Base-by-base conservation (phyloP, 2,329 filamentous ascomycete species). In the Arthrocladium fulminans region DNA sequence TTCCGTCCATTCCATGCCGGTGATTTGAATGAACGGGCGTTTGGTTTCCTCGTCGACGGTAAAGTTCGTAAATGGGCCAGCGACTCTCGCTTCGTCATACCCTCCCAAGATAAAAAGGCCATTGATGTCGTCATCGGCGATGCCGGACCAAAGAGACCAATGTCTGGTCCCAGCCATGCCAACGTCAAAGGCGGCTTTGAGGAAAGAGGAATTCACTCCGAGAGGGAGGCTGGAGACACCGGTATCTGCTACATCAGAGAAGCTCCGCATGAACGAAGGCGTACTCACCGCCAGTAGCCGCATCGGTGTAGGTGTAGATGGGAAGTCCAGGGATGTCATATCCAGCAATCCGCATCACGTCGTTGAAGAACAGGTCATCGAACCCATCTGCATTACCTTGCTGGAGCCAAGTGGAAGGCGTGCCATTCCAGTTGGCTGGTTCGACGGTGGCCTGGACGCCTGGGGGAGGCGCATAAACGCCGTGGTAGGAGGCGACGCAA, bases 81-180 rank as follows among this genome's bases (percentile, higher is more conserved):
- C 50, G 47, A 55, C 42, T 34, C 55, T 38, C 20, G 53, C 48
- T 15, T 39, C 55, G 47, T 57, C 55, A 37, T 55, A 57, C 30
- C 55, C 55, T 15, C 55, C 55, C 12, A 57, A 39, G 23, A 57
- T 51, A 3, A 57, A 27, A 12, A 52, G 47, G 8, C 55, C 55
- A 20, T 57, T 53, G 20, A 52, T 50, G 2, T 53, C 51, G 22
- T 49, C 15, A 7, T 48, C 29, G 22, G 49, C 50, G 17, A 45
- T 54, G 15, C 55, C 55, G 24, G 55, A 39, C 51, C 52, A 57
- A 2, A 57, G 39, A 15, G 51, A 53, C 29, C 47, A 55, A 15
- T 53, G 51, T 2, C 51, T 52, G 6, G 55, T 55, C 17, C 53
- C 51, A n/a, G 47, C 43, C 22, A 41, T 30, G 4, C 50, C 51